Conservation (phyloP, 1,284 basidiomycete species). For the Pyrrhoderma lamaoense region DNA sequence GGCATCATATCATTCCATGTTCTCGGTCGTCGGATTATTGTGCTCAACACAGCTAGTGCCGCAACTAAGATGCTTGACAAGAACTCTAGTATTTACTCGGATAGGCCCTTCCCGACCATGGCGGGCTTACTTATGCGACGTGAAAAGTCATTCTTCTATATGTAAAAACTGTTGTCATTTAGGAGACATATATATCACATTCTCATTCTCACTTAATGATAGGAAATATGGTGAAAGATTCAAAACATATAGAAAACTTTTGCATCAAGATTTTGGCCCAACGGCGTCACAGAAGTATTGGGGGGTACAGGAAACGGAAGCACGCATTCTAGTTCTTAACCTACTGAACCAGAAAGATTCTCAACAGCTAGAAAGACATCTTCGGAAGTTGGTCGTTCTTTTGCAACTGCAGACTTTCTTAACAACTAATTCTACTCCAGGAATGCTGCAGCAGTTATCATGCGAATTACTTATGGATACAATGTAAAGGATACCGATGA, state of each 20-base stretch:
- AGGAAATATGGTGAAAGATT: constrained; percentile 9
- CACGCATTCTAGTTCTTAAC: background rate
- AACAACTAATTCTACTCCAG: constrained; percentile 21
- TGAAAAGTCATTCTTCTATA: constrained; percentile 16
- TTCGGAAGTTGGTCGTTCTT: constrained; percentile 17
- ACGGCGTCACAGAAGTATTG: constrained; percentile 5
- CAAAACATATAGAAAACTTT: constrained; percentile 16
- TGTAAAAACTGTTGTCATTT: constrained; percentile 1
- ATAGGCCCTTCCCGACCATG: constrained; percentile 15
- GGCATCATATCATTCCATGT: background rate
- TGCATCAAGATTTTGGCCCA: constrained; percentile 4
- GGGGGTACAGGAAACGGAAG: background rate
- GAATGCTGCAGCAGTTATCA: constrained; percentile 35
- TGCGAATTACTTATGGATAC: constrained; percentile 40
- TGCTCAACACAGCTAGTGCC: constrained; percentile 31
- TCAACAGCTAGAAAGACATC: constrained; percentile 7
- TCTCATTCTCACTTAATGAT: background rate
- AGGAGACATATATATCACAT: background rate
- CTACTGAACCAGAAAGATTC: background rate
- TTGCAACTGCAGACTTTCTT: background rate
- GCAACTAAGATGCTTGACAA: constrained; percentile 36
- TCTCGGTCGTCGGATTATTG: constrained; percentile 28
- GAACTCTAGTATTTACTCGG: constrained; percentile 23
- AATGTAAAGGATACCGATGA: constrained; percentile 33
- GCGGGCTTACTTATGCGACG: constrained; percentile 12